A percentile compares a stretch with the other conserved stretches of the same genome.
Conservation (phyloP, 225 moss, liverwort and hornwort genomes). For the Neckera pumila region DNA sequence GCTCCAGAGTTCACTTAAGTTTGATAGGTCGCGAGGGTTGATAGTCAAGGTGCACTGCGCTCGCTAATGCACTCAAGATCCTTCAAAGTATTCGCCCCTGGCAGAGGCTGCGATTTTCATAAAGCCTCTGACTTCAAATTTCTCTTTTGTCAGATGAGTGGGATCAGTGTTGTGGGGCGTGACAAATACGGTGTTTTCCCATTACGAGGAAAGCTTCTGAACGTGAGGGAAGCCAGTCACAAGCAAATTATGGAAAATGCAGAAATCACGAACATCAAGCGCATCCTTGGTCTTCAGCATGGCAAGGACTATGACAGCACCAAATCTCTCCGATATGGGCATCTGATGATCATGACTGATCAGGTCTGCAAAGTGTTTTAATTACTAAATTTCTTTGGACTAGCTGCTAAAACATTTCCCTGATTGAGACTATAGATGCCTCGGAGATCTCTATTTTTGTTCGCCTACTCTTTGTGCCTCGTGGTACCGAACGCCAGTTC, state of each 20-base stretch:
- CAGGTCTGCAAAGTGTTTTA: slow-evolving; percentile 31
- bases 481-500: background rate
- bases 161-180: slow-evolving; percentile 92
- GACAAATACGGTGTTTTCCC: slow-evolving; percentile 96
- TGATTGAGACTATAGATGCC: background rate
- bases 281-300: slow-evolving; percentile 93
- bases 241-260: slow-evolving; percentile 98
- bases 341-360: slow-evolving; percentile 99
- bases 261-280: slow-evolving; percentile 88
- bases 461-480: background rate
- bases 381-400: too few species aligned
- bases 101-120: background rate
- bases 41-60: background rate
- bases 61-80: background rate
- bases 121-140: background rate
- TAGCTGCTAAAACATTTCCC: background rate
- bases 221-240: slow-evolving; percentile 94
- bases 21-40: background rate
- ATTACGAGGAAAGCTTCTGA: slow-evolving; percentile 86
- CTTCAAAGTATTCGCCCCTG: background rate
- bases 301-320: slow-evolving; percentile 88
- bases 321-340: slow-evolving; percentile 77
- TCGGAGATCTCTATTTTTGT: background rate
- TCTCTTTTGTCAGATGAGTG: slow-evolving; percentile 64
- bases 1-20: too few species aligned